phyloP scores from a whole-genome alignment of 306 rosid genomes.

The Prunus mume region DNA sequence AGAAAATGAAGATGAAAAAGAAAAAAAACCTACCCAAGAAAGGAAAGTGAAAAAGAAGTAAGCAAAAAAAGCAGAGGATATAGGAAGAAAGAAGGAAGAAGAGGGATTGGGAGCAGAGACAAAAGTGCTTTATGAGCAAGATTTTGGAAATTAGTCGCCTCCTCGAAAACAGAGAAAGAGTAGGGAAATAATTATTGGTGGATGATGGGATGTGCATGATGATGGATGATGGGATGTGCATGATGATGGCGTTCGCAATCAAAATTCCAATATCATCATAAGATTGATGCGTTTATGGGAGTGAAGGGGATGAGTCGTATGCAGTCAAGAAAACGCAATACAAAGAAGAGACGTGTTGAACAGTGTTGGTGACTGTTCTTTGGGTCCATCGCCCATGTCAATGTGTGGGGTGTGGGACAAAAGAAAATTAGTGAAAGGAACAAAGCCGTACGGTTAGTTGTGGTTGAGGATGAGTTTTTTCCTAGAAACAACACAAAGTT shows the following conservation, averaged over 20 bases:
- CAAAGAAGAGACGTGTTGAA: too few relatives aligned
- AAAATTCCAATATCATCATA: too few relatives aligned
- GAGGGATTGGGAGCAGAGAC: background rate
- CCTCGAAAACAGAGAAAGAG: background rate
- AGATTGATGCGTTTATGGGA: too few relatives aligned
- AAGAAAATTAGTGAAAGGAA: background rate
- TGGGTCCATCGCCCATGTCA: too few relatives aligned
- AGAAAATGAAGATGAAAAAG: too few relatives aligned
- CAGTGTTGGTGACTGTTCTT: too few relatives aligned
- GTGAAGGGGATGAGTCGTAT: too few relatives aligned
- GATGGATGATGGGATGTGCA: background rate
- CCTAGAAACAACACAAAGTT: too few relatives aligned
- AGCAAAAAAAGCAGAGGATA: background rate
- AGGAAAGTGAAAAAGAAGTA: too few relatives aligned
- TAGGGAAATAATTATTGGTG: background rate
- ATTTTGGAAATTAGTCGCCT: background rate
- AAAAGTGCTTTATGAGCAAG: constrained; percentile 1
- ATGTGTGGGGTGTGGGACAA: background rate
- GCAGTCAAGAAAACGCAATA: too few relatives aligned
- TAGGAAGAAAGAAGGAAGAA: background rate
- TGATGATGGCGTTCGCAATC: too few relatives aligned
- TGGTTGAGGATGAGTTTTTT: background rate
- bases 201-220: background rate
- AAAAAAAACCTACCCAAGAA: too few relatives aligned
- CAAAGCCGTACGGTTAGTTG: background rate